Conservation (phyloP, 257 asterid species). For the Echites panduratus region DNA sequence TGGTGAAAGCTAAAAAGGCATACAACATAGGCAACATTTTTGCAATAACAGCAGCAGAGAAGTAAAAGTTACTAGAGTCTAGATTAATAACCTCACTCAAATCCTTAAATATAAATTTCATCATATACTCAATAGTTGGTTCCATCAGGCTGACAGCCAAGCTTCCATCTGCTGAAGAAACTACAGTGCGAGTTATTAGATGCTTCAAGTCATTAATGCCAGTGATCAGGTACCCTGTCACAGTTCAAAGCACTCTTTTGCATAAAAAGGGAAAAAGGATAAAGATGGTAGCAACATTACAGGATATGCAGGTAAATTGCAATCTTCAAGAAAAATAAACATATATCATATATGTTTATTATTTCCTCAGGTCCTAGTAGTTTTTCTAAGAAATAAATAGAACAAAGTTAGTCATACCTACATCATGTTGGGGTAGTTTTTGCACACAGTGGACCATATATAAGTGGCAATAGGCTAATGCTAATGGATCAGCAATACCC, state of each 20-base stretch:
- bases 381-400: background rate
- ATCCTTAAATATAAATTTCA: slow-evolving; percentile 58
- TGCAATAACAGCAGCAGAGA: slow-evolving; percentile 6
- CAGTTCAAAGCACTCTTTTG: slow-evolving; percentile 17
- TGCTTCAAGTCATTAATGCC: slow-evolving; percentile 68
- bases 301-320: background rate
- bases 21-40: background rate
- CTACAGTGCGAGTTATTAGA: slow-evolving; percentile 34
- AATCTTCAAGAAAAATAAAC: background rate
- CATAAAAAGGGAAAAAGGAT: background rate
- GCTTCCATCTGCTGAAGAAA: slow-evolving; percentile 39
- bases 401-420: slow-evolving; percentile 39
- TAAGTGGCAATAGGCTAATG: slow-evolving; percentile 69
- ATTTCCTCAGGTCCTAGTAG: no score
- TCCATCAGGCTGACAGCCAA: slow-evolving; percentile 51
- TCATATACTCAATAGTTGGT: slow-evolving; percentile 63
- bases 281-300: background rate
- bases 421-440: slow-evolving; percentile 44
- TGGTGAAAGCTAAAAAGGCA: slow-evolving; percentile 9
- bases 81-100: slow-evolving; percentile 50
- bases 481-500: slow-evolving; percentile 85
- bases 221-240: slow-evolving; percentile 58
- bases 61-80: slow-evolving; percentile 15
- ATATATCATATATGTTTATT: background rate
- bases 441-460: slow-evolving; percentile 74